phyloP scores from a whole-genome alignment of 495 filamentous ascomycete species.

The Podospora didyma region DNA sequence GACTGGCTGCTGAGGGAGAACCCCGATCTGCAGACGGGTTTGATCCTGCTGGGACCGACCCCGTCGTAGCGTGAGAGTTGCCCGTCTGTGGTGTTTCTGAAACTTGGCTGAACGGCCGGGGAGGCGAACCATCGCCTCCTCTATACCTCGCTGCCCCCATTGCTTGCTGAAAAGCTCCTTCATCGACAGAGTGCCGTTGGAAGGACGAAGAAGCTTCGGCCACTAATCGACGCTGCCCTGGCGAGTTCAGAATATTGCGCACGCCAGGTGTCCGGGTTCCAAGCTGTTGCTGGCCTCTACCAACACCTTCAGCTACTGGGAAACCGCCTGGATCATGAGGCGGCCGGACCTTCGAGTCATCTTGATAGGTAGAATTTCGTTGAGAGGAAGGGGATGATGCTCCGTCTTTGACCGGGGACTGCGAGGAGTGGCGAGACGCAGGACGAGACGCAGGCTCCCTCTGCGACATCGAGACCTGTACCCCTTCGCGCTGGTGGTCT shows the following conservation, averaged over 20 bases:
- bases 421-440: conserved; percentile 36
- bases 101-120: not conserved
- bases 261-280: conserved; percentile 43
- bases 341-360: conserved; percentile 24
- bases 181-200: not conserved
- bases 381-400: conserved; percentile 25
- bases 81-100: not conserved
- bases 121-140: not conserved
- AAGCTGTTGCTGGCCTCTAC: conserved; percentile 25
- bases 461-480: conserved; percentile 59
- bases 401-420: conserved; percentile 23
- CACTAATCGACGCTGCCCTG: conserved; percentile 8
- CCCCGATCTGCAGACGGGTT: not conserved
- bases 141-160: not conserved
- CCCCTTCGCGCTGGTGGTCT: conserved; percentile 49
- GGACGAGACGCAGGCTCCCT: conserved; percentile 47
- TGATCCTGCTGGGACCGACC: too few species aligned
- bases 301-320: conserved; percentile 26
- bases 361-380: conserved; percentile 15
- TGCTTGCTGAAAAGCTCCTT: not conserved
- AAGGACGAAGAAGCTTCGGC: not conserved
- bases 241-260: conserved; percentile 49
- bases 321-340: conserved; percentile 26
- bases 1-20: not conserved
- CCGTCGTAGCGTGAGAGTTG: not conserved